Conservation (phyloP, 192 early-diverging fungal species). For the Linnemannia exigua region DNA sequence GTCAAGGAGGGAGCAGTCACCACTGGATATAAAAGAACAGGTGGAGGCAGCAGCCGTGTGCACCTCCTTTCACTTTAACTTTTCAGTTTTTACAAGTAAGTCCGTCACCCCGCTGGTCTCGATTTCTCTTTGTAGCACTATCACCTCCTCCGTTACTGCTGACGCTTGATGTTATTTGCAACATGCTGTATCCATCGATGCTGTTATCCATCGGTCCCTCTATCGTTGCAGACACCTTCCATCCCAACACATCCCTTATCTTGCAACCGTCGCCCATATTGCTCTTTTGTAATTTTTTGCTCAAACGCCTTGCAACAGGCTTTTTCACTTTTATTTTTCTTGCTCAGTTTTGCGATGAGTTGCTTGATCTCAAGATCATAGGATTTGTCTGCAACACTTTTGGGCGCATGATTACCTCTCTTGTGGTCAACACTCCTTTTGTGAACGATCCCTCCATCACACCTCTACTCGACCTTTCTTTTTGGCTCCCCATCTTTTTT, state of each 20-base stretch:
- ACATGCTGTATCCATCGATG: slow-evolving; percentile 23
- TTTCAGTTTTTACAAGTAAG: slow-evolving; percentile 45
- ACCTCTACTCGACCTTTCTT: neutral
- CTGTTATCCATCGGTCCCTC: slow-evolving; percentile 32
- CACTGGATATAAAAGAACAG: neutral
- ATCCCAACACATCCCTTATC: neutral
- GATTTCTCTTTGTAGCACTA: too few species aligned
- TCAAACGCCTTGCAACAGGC: neutral
- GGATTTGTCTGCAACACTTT: neutral
- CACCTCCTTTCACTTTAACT: slow-evolving; percentile 43
- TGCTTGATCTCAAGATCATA: neutral
- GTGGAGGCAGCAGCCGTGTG: neutral
- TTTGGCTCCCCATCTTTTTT: neutral
- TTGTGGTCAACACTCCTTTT: neutral
- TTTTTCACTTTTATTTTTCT: neutral
- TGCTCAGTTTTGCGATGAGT: neutral
- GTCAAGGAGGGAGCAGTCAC: neutral
- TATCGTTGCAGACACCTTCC: neutral
- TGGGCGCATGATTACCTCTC: too few species aligned
- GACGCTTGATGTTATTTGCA: neutral
- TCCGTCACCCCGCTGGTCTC: neutral
- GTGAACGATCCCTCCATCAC: neutral
- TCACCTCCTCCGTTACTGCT: neutral
- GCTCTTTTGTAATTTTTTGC: neutral
- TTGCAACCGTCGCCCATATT: neutral